Conservation (phyloP, 139 green algal genomes). For the Haematococcus sp. region DNA sequence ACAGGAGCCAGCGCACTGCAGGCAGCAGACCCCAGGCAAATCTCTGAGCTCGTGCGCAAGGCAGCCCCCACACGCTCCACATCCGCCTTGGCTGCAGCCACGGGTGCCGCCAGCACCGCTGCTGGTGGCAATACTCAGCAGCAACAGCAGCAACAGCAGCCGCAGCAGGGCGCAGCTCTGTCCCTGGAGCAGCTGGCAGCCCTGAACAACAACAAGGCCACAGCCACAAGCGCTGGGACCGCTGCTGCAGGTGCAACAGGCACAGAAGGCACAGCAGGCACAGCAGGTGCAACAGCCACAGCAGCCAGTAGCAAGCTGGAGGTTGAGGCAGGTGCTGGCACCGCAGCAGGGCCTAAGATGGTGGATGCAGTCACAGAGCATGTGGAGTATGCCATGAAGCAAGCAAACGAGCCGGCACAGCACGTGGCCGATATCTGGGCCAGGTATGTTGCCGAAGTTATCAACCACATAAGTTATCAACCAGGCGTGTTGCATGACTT, state of each 20-base stretch:
- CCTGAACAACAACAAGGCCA: not conserved
- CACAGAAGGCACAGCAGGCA: conserved; percentile 16
- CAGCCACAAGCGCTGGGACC: not conserved
- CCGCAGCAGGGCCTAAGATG: not conserved
- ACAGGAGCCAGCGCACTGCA: not conserved
- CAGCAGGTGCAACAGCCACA: not conserved
- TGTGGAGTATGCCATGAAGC: no score
- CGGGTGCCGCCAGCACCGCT: not conserved
- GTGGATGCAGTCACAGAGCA: no score
- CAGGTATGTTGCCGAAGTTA: no score
- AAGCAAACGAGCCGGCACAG: no score
- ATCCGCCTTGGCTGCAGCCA: not conserved
- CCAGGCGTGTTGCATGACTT: no score
- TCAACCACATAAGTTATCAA: no score
- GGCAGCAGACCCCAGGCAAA: not conserved
- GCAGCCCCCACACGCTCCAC: not conserved
- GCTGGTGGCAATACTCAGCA: conserved; percentile 1
- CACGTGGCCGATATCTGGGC: conserved; percentile 18
- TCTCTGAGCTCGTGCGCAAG: not conserved
- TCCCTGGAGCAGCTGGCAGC: not conserved
- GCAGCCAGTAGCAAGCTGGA: conserved; percentile 6
- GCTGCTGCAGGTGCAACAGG: not conserved
- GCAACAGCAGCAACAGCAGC: conserved; percentile 1
- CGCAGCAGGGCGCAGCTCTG: not conserved
- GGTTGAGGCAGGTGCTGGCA: not conserved